These are phyloP conservation scores for Curvularia sp. DNA, from an alignment of 2,329 filamentous ascomycete genomes.

Conservation along the genomic window DNA sequence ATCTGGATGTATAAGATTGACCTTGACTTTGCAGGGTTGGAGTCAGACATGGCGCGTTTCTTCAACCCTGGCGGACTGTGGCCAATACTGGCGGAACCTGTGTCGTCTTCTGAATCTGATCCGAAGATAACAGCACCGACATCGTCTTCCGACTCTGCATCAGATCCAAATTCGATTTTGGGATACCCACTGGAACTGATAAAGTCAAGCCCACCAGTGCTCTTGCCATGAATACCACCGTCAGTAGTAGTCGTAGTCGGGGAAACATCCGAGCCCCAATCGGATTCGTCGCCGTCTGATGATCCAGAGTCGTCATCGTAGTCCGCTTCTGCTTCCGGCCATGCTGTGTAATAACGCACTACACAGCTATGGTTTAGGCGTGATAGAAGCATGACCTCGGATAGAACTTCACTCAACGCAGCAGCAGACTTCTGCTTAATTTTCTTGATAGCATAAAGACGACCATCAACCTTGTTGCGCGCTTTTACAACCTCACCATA, in stretches of 20 bases:
- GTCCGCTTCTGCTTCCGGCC: slow-evolving; percentile 74
- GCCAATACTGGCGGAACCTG: slow-evolving; percentile 44
- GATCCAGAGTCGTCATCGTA: slow-evolving; percentile 30
- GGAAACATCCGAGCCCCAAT: slow-evolving; percentile 37
- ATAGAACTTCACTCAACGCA: slow-evolving; percentile 78
- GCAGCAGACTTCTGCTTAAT: slow-evolving; percentile 82
- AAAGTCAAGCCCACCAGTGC: slow-evolving; percentile 82
- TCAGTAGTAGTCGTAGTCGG: slow-evolving; percentile 29
- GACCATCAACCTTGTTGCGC: slow-evolving; percentile 89
- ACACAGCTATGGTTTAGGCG: slow-evolving; percentile 87
- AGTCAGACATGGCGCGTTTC: slow-evolving; percentile 55
- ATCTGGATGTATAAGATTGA: slow-evolving; percentile 96
- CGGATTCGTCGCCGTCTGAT: slow-evolving; percentile 39
- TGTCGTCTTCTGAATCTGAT: slow-evolving; percentile 57
- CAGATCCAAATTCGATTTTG: slow-evolving; percentile 78
- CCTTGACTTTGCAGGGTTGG: slow-evolving; percentile 60
- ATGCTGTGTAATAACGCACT: slow-evolving; percentile 93
- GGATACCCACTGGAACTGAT: slow-evolving; percentile 85
- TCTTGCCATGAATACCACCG: slow-evolving; percentile 68
- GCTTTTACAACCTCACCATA: slow-evolving; percentile 97
- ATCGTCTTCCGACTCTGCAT: slow-evolving; percentile 52
- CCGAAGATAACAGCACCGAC: slow-evolving; percentile 48
- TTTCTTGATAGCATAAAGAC: slow-evolving; percentile 96
- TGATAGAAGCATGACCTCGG: slow-evolving; percentile 88
- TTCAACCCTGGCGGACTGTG: slow-evolving; percentile 46